Base-by-base conservation (phyloP, 257 asterid genomes). In the Solanum verrucosum region DNA sequence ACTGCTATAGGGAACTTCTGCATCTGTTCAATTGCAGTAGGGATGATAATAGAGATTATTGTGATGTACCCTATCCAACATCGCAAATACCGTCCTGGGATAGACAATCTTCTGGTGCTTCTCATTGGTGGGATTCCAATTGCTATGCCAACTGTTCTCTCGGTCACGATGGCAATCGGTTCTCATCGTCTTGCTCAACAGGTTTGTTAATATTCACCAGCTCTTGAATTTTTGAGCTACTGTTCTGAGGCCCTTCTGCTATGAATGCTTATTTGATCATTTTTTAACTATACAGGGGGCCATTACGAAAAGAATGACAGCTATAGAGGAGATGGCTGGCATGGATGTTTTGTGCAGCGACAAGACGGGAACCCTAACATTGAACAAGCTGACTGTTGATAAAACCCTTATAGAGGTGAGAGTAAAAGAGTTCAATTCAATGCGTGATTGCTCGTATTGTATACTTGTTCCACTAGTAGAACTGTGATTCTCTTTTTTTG, bases 301-400 rank as follows among this genome's bases (percentile, higher is more conserved):
- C 91, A 97, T 97, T 87, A 97, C 99, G 4, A 97, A 97, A 93
- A 93, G 99, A 91, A 96, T 97, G 98, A 96, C 98, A 37, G 99
- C 99, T 87, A 97, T 97, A 84, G 99, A 97, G 93, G 99, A 97
- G 88, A 97, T 97, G 99, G 99, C 99, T n/a, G 99, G 99, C 90
- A 97, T 97, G 99, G 99, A 97, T 85, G 99, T 97, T 88, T 98
- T 97, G 44, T 97, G 99, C 92, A 97, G 99, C 40, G 99, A 97
- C 88, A 97, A 97, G 91, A 96, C 98, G 0, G 99, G 99, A 85
- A 97, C 99, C 73, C 89, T 97, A 90, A 96, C 99, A 46, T 88
- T 97, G 85, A 97, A 97, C 93, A 97, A 97, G 92, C 98, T 97
- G 49, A 95, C 98, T 3, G 99, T 97, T 87, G 99, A 97, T 90